Evolutionary conservation across 2,329 filamentous ascomycete genomes (phyloP).

Genomic region (Aspergillus japonicus): DNA sequence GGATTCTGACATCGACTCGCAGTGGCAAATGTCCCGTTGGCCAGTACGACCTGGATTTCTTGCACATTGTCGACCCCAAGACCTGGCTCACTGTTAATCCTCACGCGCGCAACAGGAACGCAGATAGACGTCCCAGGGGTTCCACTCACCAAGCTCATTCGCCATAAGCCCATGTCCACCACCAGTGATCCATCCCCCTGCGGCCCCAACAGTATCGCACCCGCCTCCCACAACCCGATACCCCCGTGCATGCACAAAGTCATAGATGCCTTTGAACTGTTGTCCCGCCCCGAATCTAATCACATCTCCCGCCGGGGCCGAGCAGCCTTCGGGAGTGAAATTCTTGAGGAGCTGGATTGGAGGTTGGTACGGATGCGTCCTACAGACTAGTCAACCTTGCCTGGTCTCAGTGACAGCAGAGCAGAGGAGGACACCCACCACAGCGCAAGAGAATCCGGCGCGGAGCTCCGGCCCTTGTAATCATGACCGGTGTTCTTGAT

Average conservation of each 20-base stretch:
- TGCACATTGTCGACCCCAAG: constrained; percentile 20
- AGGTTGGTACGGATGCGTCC: constrained; percentile 17
- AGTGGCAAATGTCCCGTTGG: constrained; percentile 17
- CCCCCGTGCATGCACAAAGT: constrained; percentile 15
- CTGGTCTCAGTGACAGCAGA: not conserved
- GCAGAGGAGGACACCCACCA: constrained; percentile 5
- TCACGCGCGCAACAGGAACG: too few relatives aligned
- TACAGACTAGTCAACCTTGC: not conserved
- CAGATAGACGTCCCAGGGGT: too few relatives aligned
- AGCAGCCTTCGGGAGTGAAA: constrained; percentile 16
- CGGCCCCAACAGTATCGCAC: constrained; percentile 14
- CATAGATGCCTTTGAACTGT: constrained; percentile 19
- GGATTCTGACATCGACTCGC: constrained; percentile 19
- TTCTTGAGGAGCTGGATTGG: constrained; percentile 14
- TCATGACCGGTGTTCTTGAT: constrained; percentile 19
- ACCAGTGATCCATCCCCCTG: constrained; percentile 18
- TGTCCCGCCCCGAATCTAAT: constrained; percentile 21
- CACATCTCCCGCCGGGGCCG: constrained; percentile 7
- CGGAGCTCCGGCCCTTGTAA: constrained; percentile 14
- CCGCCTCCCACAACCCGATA: constrained; percentile 17
- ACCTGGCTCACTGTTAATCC: not conserved
- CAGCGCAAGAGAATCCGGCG: constrained; percentile 10
- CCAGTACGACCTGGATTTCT: constrained; percentile 16
- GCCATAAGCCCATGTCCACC: constrained; percentile 18
- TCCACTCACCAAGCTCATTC: constrained; percentile 15